Evolutionary conservation across 2,329 filamentous ascomycete genomes (phyloP), one percentile per base, ranked within the genome.

Genomic region (Rutstroemia sp.): DNA sequence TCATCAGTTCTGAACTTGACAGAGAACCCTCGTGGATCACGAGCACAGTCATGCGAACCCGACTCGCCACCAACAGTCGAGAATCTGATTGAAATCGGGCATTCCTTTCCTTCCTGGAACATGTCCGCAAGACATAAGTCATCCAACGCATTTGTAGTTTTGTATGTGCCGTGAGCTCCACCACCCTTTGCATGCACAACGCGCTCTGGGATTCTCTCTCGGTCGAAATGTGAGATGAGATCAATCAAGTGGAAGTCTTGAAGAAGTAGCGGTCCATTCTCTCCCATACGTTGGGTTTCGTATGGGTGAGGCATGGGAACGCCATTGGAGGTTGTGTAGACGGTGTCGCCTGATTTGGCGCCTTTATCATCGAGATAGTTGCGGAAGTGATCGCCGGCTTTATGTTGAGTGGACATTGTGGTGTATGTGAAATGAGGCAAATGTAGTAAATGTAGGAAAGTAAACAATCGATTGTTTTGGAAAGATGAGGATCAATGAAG

Each of bases 11-110:
- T 78, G 72, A 90, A 86, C 72, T 90, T 90, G 61, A 88, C 76
- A 1, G 85, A 79, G 65, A 90, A 90, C 0, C 87, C 87, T 65
- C 86, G 77, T 9, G 86, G 86, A 62, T 91, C 87, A 58, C 87
- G 81, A 34, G 85, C 86, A 61, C 81, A 83, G 65, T 90, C 87
- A 57, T 86, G 78, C 4, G 83, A 88, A 6, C 86, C 86, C 57
- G 81, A 82, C 70, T 90, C 86, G 58, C 86, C 86, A 67, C 86
- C 86, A 4, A 90, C 87, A 1, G 87, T 91, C 0, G 86, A 90
- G 71, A 91, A 90, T 4, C 87, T 81, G 37, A 81, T 78, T 1
- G 84, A 78, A 59, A 87, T 71, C 7, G 85, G 82, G 46, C 84
- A 88, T 68, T 81, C 80, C 73, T 88, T 88, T 60, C 86, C 87